Evolutionary conservation across 371 early-diverging fungal species (phyloP).

Genomic region (Furculomyces boomerangus): DNA sequence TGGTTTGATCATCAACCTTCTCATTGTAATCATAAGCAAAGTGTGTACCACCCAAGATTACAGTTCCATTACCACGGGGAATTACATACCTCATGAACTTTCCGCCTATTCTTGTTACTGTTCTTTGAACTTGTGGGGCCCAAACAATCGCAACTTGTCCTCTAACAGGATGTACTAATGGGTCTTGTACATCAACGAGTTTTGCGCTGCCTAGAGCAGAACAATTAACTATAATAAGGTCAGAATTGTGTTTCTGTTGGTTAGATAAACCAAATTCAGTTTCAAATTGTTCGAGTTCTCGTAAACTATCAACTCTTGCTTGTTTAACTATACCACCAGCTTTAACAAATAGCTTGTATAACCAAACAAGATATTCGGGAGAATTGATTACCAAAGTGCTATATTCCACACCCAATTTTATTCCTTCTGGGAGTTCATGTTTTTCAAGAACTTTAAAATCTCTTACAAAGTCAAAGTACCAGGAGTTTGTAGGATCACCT

Average conservation of each 20-base stretch:
- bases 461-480: conserved; percentile 11
- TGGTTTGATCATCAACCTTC: conserved; percentile 11
- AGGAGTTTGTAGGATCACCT: conserved; percentile 6
- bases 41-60: conserved; percentile 36
- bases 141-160: conserved; percentile 35
- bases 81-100: conserved; percentile 31
- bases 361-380: conserved; percentile 29
- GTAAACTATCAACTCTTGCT: neutral
- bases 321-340: conserved; percentile 21
- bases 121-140: conserved; percentile 25
- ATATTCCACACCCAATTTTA: conserved; percentile 13
- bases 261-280: neutral
- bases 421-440: conserved; percentile 7
- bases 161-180: conserved; percentile 29
- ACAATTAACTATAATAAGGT: conserved; percentile 30
- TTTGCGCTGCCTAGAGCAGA: conserved; percentile 27
- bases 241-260: neutral
- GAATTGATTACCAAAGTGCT: conserved; percentile 24
- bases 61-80: conserved; percentile 37
- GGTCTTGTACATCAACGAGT: conserved; percentile 31
- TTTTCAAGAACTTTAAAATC: conserved; percentile 3
- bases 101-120: conserved; percentile 20
- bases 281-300: neutral
- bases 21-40: conserved; percentile 19
- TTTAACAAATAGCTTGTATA: conserved; percentile 16